Conservation (phyloP, 257 asterid genomes). For the Fraxinus americana region DNA sequence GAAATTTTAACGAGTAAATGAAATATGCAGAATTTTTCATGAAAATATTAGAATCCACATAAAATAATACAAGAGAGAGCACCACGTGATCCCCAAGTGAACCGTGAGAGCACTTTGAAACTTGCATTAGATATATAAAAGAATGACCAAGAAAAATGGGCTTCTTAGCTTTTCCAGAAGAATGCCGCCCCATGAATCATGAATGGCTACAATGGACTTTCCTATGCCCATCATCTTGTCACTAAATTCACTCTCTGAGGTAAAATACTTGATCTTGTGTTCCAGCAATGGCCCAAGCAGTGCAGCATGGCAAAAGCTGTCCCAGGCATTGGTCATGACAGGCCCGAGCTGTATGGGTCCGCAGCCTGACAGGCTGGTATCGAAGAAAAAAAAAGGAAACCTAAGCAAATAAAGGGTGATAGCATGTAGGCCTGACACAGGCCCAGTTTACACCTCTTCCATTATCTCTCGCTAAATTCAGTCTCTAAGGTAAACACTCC, state of each 20-base stretch:
- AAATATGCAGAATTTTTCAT: constrained; percentile 11
- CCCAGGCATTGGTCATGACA: too few species aligned
- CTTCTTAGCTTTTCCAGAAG: constrained; percentile 78
- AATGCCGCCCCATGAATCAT: too few species aligned
- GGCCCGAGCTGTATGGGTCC: too few species aligned
- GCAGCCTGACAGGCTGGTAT: too few species aligned
- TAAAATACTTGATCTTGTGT: constrained; percentile 1
- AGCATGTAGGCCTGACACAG: too few species aligned
- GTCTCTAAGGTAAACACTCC: constrained; percentile 44
- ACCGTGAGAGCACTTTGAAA: neutral
- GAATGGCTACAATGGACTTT: constrained; percentile 69
- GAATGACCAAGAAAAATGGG: constrained; percentile 2
- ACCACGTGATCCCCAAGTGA: neutral
- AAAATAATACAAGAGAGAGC: neutral
- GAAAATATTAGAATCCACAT: neutral
- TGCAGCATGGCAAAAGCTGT: too few species aligned
- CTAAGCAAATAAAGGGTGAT: too few species aligned
- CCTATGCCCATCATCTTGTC: constrained; percentile 70
- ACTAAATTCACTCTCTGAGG: constrained; percentile 61
- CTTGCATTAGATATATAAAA: too few species aligned
- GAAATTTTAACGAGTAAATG: constrained; percentile 73
- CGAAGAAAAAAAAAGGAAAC: too few species aligned
- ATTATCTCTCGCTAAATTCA: constrained; percentile 36
- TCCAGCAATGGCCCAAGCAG: too few species aligned
- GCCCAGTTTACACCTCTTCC: too few species aligned